Conservation (phyloP, 1,284 basidiomycete species). For the Puccinia horiana region DNA sequence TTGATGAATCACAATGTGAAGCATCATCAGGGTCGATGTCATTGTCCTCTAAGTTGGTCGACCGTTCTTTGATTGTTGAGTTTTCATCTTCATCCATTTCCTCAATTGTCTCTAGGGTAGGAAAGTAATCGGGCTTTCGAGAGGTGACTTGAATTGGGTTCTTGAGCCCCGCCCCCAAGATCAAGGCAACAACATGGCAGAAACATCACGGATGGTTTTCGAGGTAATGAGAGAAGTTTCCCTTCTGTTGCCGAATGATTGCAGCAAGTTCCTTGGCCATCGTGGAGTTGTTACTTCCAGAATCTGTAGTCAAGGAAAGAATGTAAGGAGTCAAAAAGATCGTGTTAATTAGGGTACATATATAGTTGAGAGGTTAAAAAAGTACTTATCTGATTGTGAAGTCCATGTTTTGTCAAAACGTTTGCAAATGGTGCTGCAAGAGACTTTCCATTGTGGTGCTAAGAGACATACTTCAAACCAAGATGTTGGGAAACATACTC, state of each 20-base stretch:
- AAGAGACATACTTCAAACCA: not conserved
- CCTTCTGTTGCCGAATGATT: not conserved
- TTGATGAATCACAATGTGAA: no score
- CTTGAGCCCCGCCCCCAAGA: not conserved
- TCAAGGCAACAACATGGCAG: not conserved
- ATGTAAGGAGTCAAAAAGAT: not conserved
- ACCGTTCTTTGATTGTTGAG: not conserved
- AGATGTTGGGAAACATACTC: not conserved
- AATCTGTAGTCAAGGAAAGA: not conserved
- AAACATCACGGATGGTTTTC: not conserved
- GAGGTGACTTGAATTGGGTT: not conserved
- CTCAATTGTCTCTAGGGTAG: not conserved
- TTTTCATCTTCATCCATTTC: not conserved
- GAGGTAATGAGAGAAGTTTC: not conserved
- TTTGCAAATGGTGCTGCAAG: conserved; percentile 1
- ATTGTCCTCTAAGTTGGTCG: not conserved
- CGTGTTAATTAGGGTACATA: not conserved
- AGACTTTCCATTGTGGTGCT: conserved; percentile 24
- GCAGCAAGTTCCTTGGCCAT: not conserved
- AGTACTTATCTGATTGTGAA: conserved; percentile 14
- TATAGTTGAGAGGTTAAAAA: not conserved
- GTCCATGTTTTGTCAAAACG: not conserved
- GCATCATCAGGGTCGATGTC: not conserved
- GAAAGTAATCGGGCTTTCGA: not conserved
- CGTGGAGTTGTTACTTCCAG: not conserved